Evolutionary conservation across 2,329 filamentous ascomycete species (phyloP), one percentile per base, ranked within the genome.

Genomic region (Beauveria sp.): DNA sequence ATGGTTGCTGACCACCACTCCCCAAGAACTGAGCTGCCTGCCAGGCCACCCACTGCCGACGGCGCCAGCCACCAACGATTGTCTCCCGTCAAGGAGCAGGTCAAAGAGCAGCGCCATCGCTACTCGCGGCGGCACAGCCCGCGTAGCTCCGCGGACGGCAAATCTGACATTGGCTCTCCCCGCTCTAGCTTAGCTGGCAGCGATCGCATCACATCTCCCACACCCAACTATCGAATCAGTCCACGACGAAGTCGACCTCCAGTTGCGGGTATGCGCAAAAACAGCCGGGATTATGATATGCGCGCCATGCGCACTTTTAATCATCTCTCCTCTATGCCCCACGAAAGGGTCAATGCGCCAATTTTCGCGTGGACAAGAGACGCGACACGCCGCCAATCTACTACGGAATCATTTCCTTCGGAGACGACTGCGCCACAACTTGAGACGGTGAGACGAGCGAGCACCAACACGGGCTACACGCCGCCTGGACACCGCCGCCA

Each of bases 1-100:
- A 77, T 82, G 52, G 81, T 85, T 2, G 71, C 78, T 57, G 82
- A 85, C 62, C 77, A 82, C 51, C 80, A 81, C 0, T 82, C 81
- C 0, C 79, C 80, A 1, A 65, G 62, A 22, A 61, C 65, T 14
- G 68, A 68, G 10, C 63, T 68, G 12, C 65, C 69, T 2, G 67
- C 70, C 26, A 66, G 72, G 20, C 71, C 73, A 22, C 69, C 69
- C 7, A 74, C 67, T 9, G 63, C 65, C 16, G 65, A 70, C 50
- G 60, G 58, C 26, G 62, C 62, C 14, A 20, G 62, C 58, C 26
- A 61, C n/a, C 47, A 53, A 7, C 26, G 42, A 68, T 24, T 62
- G 16, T 58, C 60, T 38, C 54, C 55, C 18, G 61, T 49, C 28
- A 53, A 53, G 34, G 61, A 59, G 54, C 54, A 57, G 43, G 42